Conservation (phyloP, 2,329 filamentous ascomycete genomes). For the Ceratocystis smalleyi region DNA sequence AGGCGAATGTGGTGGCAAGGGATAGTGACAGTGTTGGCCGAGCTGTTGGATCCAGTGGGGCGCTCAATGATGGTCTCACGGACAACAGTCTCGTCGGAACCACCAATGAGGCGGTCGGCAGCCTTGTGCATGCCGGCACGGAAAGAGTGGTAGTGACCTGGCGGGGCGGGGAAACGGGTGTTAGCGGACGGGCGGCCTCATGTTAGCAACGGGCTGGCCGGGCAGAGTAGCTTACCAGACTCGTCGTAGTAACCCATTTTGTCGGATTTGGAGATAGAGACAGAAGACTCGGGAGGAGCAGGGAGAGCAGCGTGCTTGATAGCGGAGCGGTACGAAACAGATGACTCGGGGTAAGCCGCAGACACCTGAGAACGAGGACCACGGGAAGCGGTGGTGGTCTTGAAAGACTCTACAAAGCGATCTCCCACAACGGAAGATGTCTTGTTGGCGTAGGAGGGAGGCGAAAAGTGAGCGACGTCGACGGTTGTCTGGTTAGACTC, state of each 20-base stretch:
- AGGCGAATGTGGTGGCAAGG: slow-evolving; percentile 99
- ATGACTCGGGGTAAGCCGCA: slow-evolving; percentile 14
- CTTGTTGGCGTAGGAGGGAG: slow-evolving; percentile 13
- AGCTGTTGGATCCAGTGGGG: slow-evolving; percentile 23
- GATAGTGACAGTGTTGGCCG: slow-evolving; percentile 83
- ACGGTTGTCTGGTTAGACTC: slow-evolving; percentile 31
- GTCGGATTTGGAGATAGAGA: background rate
- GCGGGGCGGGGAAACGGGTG: background rate
- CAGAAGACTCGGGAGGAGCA: slow-evolving; percentile 21
- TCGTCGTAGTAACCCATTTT: slow-evolving; percentile 55
- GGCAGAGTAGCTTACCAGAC: slow-evolving; percentile 32
- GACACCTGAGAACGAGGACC: slow-evolving; percentile 14
- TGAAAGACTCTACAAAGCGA: slow-evolving; percentile 19
- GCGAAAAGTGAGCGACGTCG: slow-evolving; percentile 20
- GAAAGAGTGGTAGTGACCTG: slow-evolving; percentile 46
- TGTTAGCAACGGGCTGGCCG: background rate
- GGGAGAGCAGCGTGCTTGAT: slow-evolving; percentile 18
- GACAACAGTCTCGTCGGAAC: slow-evolving; percentile 28
- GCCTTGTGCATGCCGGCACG: slow-evolving; percentile 41
- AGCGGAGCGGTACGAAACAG: slow-evolving; percentile 10
- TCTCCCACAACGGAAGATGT: slow-evolving; percentile 13
- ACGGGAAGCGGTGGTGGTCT: slow-evolving; percentile 24
- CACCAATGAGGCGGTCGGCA: slow-evolving; percentile 38
- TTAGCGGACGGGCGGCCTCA: slow-evolving; percentile 1
- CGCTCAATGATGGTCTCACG: slow-evolving; percentile 28